Evolutionary conservation across 805 yeast genomes (phyloP).

Genomic region (Sugiyamaella floridensis): DNA sequence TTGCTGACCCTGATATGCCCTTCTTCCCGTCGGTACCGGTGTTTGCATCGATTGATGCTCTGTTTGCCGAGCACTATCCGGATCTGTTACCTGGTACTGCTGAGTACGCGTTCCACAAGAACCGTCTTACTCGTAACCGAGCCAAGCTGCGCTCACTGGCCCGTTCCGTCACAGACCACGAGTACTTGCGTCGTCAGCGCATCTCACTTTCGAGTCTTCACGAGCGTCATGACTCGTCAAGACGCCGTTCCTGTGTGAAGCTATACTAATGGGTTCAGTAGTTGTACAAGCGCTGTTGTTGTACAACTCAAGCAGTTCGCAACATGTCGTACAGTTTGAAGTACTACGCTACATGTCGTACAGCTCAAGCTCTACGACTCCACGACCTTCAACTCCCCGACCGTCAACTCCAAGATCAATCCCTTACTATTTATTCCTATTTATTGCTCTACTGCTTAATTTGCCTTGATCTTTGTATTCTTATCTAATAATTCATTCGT

Average conservation of each 20-base stretch:
- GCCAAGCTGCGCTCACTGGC: conserved; percentile 13
- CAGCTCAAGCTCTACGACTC: no score
- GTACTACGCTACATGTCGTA: no score
- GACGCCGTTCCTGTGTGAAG: conserved; percentile 3
- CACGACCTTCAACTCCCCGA: no score
- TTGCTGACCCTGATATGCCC: conserved; percentile 20
- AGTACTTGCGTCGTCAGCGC: conserved; percentile 11
- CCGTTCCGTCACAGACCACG: conserved; percentile 9
- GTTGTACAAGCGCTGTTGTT: background rate
- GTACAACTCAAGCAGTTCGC: background rate
- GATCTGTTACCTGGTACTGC: conserved; percentile 10
- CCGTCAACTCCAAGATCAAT: no score
- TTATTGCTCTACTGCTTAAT: no score
- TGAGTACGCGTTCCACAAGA: conserved; percentile 15
- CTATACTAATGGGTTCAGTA: background rate
- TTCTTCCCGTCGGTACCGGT: conserved; percentile 21
- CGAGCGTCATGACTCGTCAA: background rate
- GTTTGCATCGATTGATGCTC: conserved; percentile 15
- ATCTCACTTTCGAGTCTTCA: conserved; percentile 9
- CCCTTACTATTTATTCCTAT: no score
- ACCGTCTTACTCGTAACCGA: conserved; percentile 20
- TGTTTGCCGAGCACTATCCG: conserved; percentile 18
- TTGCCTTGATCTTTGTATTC: no score
- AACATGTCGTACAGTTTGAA: background rate
- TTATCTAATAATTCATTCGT: no score